These are phyloP conservation scores for Trichosporon sp. DNA, from an alignment of 1,284 basidiomycete genomes.

Conservation along the genomic window DNA sequence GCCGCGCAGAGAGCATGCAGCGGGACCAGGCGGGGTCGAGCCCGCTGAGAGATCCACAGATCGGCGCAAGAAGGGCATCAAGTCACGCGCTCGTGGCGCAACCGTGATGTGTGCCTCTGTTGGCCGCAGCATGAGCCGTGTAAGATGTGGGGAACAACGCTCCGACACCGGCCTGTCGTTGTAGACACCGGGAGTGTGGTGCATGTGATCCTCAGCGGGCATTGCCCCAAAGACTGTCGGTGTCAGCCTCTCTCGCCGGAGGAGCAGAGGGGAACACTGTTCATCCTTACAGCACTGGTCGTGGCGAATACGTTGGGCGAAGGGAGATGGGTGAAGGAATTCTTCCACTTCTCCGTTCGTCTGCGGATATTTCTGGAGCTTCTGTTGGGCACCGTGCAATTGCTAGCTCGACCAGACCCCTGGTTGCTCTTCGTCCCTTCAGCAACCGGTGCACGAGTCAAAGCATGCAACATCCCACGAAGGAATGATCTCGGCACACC, in stretches of 20 bases:
- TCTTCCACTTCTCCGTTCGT: neutral
- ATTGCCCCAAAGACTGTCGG: neutral
- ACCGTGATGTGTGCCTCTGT: neutral
- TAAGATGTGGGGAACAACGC: neutral
- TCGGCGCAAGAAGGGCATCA: neutral
- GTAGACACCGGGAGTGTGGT: neutral
- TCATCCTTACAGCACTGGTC: too few relatives aligned
- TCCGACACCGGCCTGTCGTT: neutral
- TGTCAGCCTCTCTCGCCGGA: neutral
- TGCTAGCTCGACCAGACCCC: too few relatives aligned
- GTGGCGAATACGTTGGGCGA: too few relatives aligned
- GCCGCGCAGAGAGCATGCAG: neutral
- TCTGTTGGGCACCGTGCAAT: too few relatives aligned
- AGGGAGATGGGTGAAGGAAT: neutral
- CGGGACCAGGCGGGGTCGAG: neutral
- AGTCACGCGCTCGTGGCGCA: neutral
- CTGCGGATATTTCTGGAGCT: neutral
- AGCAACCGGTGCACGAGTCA: too few relatives aligned
- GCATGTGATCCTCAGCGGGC: neutral
- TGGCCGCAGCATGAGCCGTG: neutral
- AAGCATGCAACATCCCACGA: too few relatives aligned
- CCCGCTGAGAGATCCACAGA: neutral
- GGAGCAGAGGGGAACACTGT: too few relatives aligned
- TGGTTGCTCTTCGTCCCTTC: too few relatives aligned
- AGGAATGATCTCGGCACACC: too few relatives aligned